Base-by-base conservation (phyloP, 306 rosid genomes). In the Trichosanthes cucumerina region DNA sequence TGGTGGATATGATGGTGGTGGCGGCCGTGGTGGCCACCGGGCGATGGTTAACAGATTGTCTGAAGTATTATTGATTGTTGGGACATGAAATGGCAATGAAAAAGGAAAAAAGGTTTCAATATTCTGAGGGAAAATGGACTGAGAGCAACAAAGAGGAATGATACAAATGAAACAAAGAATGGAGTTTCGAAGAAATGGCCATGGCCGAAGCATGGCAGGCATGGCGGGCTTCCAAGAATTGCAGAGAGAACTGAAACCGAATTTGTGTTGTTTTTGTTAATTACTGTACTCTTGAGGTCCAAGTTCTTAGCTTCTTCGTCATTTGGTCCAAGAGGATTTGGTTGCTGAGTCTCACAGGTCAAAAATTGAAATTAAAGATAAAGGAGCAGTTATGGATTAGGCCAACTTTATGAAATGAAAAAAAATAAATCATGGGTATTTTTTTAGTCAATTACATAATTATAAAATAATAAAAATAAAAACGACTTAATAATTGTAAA, bases 21-120 rank as follows among this genome's bases (percentile, higher is more conserved):
- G 33, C 2, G 77, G 46, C 4, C 83, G 80, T 3, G 74, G 7
- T 4, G 77, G 77, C 4, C 3, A 43, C 24, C 8, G 26, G 4
- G 77, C 49, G 41, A 49, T 47, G 9, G 4, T 23, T 2, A 21
- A 46, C 26, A 47, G 59, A 34, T 28, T 49, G 59, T 11, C 77
- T 16, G 77, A 28, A 47, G 77, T 49, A 49, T 14, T 47, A 5
- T 52, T 82, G 84, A 23, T 47, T 38, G 79, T 23, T 21, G 82
- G 83, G 57, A 82, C 1, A 49, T 50, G 46, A 71, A 58, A 24
- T 21, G 74, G 0, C 52, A n/a, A 41, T 68, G 75, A 4, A 41
- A 41, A 21, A 68, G 91, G 90, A 71, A 82, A 88, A 52, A 65
- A 90, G 82, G 89, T 90, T 81, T 90, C 89, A 50, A 90, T 86